A percentile compares a stretch with the other conserved stretches of the same genome.
Evolutionary conservation across 768 basidiomycete genomes (phyloP).

Genomic region (Termitomyces sp.): DNA sequence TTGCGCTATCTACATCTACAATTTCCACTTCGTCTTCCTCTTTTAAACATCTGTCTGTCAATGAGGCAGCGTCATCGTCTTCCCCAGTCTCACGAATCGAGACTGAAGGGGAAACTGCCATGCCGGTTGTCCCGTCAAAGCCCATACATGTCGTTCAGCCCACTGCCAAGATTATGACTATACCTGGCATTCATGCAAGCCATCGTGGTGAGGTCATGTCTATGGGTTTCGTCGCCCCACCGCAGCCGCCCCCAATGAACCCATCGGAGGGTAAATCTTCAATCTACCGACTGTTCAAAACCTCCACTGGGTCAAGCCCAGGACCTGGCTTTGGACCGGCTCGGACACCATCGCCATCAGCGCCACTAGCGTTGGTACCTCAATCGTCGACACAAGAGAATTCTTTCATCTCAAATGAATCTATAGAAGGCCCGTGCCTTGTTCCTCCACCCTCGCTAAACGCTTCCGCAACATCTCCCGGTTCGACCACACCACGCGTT

Average conservation of each 20-base stretch:
- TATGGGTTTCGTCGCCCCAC: constrained; percentile 65
- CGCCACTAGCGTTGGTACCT: constrained; percentile 3
- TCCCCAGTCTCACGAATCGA: constrained; percentile 30
- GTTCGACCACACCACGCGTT: constrained; percentile 27
- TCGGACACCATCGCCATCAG: constrained; percentile 1
- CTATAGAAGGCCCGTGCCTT: not conserved
- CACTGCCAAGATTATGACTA: constrained; percentile 75
- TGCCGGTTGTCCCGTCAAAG: constrained; percentile 16
- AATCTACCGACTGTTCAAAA: constrained; percentile 78
- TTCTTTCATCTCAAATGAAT: constrained; percentile 1
- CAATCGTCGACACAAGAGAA: constrained; percentile 7
- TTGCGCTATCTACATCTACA: constrained; percentile 10
- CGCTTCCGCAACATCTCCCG: not conserved
- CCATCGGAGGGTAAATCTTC: constrained; percentile 34
- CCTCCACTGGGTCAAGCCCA: constrained; percentile 25
- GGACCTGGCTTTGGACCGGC: constrained; percentile 10
- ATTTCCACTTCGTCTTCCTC: constrained; percentile 17
- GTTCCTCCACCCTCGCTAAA: not conserved
- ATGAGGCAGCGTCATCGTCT: constrained; percentile 14
- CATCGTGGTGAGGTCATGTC: constrained; percentile 85
- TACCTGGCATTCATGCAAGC: constrained; percentile 82
- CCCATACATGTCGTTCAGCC: constrained; percentile 72
- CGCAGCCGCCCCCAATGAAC: constrained; percentile 23
- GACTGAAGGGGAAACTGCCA: constrained; percentile 26
- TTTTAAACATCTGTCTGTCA: constrained; percentile 11